These are phyloP conservation scores for Aspergillus luchuensis DNA, from an alignment of 2,329 filamentous ascomycete genomes.

Conservation along the genomic window DNA sequence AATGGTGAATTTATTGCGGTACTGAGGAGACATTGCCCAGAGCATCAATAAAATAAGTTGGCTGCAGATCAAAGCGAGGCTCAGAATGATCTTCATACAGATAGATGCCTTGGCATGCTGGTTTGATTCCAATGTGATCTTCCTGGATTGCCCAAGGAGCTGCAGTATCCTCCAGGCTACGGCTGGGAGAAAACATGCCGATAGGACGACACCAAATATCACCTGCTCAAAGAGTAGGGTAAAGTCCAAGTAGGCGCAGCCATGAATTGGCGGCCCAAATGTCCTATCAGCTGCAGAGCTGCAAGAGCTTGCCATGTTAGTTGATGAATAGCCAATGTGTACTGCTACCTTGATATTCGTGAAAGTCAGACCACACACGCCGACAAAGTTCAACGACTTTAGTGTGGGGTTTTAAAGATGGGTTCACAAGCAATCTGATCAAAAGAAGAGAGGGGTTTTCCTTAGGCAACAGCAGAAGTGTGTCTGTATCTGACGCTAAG, in stretches of 20 bases:
- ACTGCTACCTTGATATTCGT: too few relatives aligned
- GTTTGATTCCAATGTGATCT: not conserved
- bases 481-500: too few relatives aligned
- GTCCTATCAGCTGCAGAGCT: not conserved
- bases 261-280: not conserved
- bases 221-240: not conserved
- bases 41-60: not conserved
- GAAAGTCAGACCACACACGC: too few relatives aligned
- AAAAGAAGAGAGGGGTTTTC: too few relatives aligned
- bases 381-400: too few relatives aligned
- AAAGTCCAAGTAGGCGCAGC: not conserved
- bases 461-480: too few relatives aligned
- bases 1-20: not conserved
- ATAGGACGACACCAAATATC: not conserved
- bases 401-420: too few relatives aligned
- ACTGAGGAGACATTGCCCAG: not conserved
- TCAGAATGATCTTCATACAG: not conserved
- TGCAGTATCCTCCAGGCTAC: not conserved
- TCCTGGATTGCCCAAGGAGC: not conserved
- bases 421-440: too few relatives aligned
- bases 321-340: too few relatives aligned
- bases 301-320: not conserved
- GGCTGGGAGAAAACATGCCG: not conserved
- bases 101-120: not conserved
- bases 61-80: not conserved